These are phyloP conservation scores for Pseudohyphozyma bogoriensis DNA, from an alignment of 768 basidiomycete genomes.

Conservation along the genomic window DNA sequence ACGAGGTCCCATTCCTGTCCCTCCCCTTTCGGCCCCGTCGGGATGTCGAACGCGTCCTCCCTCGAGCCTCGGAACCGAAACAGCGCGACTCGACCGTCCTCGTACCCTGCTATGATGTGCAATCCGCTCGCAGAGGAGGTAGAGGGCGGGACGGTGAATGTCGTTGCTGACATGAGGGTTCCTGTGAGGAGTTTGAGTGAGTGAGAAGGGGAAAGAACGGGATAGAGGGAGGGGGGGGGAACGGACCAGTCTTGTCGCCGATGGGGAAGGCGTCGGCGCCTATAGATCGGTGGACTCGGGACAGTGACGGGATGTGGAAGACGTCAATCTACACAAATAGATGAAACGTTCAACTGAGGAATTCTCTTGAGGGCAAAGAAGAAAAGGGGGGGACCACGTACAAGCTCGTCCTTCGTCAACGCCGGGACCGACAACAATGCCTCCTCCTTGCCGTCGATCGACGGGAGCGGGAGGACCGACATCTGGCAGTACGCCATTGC, in stretches of 20 bases:
- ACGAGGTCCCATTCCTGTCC: conserved; percentile 35
- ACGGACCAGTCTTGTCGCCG: conserved; percentile 49
- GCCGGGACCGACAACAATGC: conserved; percentile 75
- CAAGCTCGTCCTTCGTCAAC: conserved; percentile 74
- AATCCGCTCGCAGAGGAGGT: conserved; percentile 35
- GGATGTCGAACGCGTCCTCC: not conserved
- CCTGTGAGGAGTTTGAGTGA: conserved; percentile 43
- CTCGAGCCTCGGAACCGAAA: conserved; percentile 32
- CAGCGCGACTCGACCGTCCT: conserved; percentile 74
- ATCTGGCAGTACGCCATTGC: conserved; percentile 90
- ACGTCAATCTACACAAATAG: conserved; percentile 65
- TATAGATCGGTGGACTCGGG: conserved; percentile 73
- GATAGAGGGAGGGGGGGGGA: not conserved
- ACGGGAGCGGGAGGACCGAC: conserved; percentile 50
- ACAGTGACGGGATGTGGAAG: conserved; percentile 60
- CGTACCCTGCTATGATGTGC: conserved; percentile 64
- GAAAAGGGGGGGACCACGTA: conserved; percentile 38
- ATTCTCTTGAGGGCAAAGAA: not conserved
- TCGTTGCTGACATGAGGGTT: conserved; percentile 78
- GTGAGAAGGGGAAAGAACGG: conserved; percentile 1
- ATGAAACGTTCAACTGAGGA: not conserved
- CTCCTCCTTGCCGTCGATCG: conserved; percentile 4
- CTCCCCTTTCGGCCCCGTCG: conserved; percentile 8
- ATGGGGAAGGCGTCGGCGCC: conserved; percentile 46
- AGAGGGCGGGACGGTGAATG: conserved; percentile 42